Conservation (phyloP, 352 stramenopile genomes). For the Phytophthora colocasiae region DNA sequence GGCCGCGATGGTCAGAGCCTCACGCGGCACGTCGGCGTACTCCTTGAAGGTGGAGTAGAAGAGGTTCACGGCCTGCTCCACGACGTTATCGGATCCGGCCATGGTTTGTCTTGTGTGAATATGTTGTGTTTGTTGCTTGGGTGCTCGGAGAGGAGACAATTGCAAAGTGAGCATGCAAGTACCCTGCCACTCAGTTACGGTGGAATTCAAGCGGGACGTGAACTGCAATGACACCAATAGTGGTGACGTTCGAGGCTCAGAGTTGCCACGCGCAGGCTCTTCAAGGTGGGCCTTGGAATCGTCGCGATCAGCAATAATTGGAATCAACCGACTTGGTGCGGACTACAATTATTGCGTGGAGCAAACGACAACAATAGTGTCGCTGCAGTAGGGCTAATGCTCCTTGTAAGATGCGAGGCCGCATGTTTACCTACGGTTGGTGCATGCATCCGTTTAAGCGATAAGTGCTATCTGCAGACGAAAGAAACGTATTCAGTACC, state of each 20-base stretch:
- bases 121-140: conserved; percentile 10
- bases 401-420: too few relatives aligned
- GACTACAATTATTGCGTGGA: too few relatives aligned
- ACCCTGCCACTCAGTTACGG: too few relatives aligned
- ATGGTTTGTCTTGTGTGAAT: conserved; percentile 7
- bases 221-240: background rate
- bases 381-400: too few relatives aligned
- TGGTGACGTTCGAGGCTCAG: background rate
- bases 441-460: background rate
- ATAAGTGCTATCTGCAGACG: background rate
- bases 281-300: background rate
- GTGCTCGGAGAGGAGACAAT: conserved; percentile 18
- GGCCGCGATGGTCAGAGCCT: conserved; percentile 59
- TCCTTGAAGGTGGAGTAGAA: conserved; percentile 67
- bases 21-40: conserved; percentile 41
- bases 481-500: background rate
- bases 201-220: background rate
- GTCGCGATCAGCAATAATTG: background rate
- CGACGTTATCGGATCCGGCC: conserved; percentile 23
- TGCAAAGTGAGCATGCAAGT: conserved; percentile 12
- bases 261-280: background rate
- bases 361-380: too few relatives aligned
- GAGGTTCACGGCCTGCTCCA: conserved; percentile 64
- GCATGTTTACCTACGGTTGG: too few relatives aligned
- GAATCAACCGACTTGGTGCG: background rate